These are phyloP conservation scores for Claviceps capensis DNA, from an alignment of 2,329 filamentous ascomycete species.

Conservation along the genomic window DNA sequence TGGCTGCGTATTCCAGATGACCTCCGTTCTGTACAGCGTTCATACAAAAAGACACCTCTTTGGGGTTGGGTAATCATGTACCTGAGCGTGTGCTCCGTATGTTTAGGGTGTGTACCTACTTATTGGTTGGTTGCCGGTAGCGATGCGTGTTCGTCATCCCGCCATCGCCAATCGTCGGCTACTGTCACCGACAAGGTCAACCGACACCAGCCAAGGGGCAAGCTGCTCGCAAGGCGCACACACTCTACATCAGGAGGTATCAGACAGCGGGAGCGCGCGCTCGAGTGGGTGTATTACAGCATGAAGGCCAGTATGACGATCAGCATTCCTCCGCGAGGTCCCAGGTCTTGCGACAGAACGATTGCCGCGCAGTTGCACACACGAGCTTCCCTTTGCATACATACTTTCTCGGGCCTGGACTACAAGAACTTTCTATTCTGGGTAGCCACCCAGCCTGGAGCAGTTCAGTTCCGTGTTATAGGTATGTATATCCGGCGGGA, in stretches of 20 bases:
- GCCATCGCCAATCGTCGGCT: neutral
- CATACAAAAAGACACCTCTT: too few relatives aligned
- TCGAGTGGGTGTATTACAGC: neutral
- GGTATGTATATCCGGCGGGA: neutral
- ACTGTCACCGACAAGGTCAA: neutral
- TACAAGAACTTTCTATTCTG: neutral
- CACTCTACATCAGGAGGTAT: too few relatives aligned
- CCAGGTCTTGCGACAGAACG: neutral
- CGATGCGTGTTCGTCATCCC: neutral
- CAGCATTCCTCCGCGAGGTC: neutral
- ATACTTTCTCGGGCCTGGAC: neutral
- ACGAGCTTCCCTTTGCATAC: neutral
- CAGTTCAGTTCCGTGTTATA: too few relatives aligned
- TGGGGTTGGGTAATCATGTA: too few relatives aligned
- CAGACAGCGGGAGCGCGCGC: too few relatives aligned
- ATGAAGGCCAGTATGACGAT: neutral
- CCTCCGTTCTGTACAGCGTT: too few relatives aligned
- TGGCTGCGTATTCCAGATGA: neutral
- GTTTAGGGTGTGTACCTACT: too few relatives aligned
- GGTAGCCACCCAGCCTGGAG: neutral
- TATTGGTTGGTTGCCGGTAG: neutral
- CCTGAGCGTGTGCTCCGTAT: too few relatives aligned
- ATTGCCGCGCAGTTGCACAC: neutral
- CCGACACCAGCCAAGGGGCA: neutral
- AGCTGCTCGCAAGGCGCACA: neutral